Conservation (phyloP, 345 rosid species). For the Cardiospermum halicacabum region DNA sequence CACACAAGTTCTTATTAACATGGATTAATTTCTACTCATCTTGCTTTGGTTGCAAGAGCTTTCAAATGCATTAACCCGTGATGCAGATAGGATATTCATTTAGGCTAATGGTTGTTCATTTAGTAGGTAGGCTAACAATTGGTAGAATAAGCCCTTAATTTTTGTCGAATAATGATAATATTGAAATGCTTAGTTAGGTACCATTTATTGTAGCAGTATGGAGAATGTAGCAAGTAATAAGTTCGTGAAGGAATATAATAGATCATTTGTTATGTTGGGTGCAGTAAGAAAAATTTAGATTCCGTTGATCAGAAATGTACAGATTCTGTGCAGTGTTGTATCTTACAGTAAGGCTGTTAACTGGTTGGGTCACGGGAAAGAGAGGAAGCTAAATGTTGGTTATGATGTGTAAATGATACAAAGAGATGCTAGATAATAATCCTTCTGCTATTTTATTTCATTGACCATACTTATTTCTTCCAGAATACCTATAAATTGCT, state of each 20-base stretch:
- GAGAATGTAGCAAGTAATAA: background rate
- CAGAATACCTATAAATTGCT: background rate
- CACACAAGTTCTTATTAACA: too few species aligned
- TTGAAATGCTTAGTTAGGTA: background rate
- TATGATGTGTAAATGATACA: background rate
- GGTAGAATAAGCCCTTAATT: background rate
- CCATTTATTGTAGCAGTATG: background rate
- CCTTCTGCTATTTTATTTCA: background rate
- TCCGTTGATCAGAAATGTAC: background rate
- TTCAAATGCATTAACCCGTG: too few species aligned
- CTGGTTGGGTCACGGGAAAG: background rate
- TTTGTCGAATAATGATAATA: background rate
- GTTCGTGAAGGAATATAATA: background rate
- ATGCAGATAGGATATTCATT: background rate
- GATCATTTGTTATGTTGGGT: background rate
- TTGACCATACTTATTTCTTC: background rate
- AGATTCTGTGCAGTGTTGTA: background rate
- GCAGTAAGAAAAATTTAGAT: background rate
- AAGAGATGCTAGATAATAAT: background rate
- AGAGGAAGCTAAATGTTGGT: background rate
- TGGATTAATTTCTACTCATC: too few species aligned
- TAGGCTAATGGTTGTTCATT: background rate
- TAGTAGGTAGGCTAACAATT: background rate
- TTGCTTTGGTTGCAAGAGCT: too few species aligned
- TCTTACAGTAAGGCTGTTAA: background rate